Evolutionary conservation across 352 stramenopile genomes (phyloP).

Genomic region (Pythium sp.): DNA sequence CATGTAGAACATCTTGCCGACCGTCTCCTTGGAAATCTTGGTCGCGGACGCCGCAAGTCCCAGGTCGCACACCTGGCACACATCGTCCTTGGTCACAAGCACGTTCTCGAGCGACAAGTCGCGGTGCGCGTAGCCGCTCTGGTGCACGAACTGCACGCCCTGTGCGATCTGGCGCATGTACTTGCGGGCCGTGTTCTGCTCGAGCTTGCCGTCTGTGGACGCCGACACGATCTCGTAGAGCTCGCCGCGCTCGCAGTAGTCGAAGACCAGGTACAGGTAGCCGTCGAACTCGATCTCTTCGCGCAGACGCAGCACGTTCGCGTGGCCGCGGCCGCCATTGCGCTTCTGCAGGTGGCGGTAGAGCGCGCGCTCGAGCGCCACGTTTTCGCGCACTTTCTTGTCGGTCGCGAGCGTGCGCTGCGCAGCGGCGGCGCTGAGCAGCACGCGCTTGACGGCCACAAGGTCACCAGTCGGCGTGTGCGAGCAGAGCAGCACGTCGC

Average conservation of each 20-base stretch:
- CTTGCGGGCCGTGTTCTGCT: slow-evolving; percentile 30
- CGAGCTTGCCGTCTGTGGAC: slow-evolving; percentile 51
- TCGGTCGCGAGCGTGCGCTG: slow-evolving; percentile 59
- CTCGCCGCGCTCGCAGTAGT: slow-evolving; percentile 69
- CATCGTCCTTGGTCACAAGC: slow-evolving; percentile 65
- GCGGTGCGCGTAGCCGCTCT: slow-evolving; percentile 72
- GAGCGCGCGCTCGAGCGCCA: slow-evolving; percentile 69
- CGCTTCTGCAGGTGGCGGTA: slow-evolving; percentile 57
- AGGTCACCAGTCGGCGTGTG: slow-evolving; percentile 59
- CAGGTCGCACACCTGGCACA: slow-evolving; percentile 83
- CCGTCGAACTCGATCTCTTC: slow-evolving; percentile 81
- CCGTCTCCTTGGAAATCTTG: slow-evolving; percentile 43
- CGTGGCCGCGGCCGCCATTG: slow-evolving; percentile 59
- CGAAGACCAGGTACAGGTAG: slow-evolving; percentile 77
- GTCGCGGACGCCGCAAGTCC: slow-evolving; percentile 57
- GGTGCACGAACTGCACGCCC: slow-evolving; percentile 75
- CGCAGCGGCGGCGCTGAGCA: slow-evolving; percentile 55
- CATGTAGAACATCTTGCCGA: slow-evolving; percentile 88
- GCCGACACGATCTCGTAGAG: slow-evolving; percentile 76
- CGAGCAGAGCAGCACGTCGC: slow-evolving; percentile 73
- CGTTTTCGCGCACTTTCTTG: slow-evolving; percentile 80
- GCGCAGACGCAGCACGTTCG: slow-evolving; percentile 60
- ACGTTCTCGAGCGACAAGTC: slow-evolving; percentile 87
- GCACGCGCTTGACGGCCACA: slow-evolving; percentile 79
- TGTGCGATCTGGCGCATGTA: slow-evolving; percentile 71